Base-by-base conservation (phyloP, 2,329 filamentous ascomycete genomes). In the Chaetomiaceae sp. region DNA sequence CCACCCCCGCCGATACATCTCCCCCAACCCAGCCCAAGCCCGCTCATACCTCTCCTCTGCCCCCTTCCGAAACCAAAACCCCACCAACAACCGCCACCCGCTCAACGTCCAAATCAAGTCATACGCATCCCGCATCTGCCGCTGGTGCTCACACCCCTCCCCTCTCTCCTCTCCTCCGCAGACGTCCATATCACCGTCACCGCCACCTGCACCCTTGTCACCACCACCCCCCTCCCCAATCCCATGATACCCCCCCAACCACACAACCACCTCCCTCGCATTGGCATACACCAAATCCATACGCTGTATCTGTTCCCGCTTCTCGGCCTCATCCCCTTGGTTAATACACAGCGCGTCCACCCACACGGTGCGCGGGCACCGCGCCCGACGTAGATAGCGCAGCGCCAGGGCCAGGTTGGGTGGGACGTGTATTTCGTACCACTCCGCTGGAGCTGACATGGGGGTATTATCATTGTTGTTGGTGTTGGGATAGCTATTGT, bases 281-380 rank as follows among this genome's bases (percentile, higher is more conserved):
- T 46, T 46, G 14, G 33, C 43, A 27, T 46, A 46, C 9, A 30
- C 35, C 7, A 8, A 8, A 14, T 40, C 38, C 44, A 47, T 47
- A 6, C 34, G 44, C 27, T 23, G 33, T 4, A 47, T 19, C 16
- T 47, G 44, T 12, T 19, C 12, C 8, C 30, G n/a, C 25, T 38
- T 47, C 33, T 47, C 44, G 7, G 8, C 20, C 13, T 30, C 25
- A 21, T 47, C 25, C 25, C 25, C 25, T 10, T 27, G 25, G 25
- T 27, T 27, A 10, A 27, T 27, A 10, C 25, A 27, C 8, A 47
- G 16, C 14, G 44, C 44, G 17, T 47, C 44, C 17, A 47, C 34
- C 44, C 44, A 47, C 13, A 47, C 25, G 6, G 25, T 27, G 6
- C 25, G 25, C 6, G 10, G 6, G 6, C 6, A 7, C 25, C 10